These are phyloP conservation scores for Thelephora ganbajun DNA, from an alignment of 768 basidiomycete species.

Conservation along the genomic window DNA sequence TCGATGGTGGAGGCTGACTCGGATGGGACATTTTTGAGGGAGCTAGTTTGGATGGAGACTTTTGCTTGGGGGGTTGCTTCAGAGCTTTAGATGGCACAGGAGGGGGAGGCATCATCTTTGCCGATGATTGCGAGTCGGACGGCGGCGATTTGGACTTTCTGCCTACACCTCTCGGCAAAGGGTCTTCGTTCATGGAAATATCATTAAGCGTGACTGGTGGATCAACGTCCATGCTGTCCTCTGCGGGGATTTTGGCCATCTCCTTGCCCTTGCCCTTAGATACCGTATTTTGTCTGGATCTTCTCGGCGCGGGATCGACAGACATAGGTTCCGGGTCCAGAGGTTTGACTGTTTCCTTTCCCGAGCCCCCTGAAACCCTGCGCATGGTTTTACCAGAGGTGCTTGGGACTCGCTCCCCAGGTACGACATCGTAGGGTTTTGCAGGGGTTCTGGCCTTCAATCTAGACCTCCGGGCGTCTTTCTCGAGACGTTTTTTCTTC, in stretches of 20 bases:
- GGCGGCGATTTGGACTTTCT: background rate
- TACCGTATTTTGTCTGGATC: background rate
- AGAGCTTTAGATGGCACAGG: background rate
- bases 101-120: background rate
- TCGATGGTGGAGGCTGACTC: background rate
- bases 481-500: background rate
- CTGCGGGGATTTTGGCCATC: background rate
- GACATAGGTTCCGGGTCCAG: background rate
- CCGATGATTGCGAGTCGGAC: background rate
- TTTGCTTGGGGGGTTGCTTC: too few relatives aligned
- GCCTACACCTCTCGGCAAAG: background rate
- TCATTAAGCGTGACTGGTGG: background rate
- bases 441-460: background rate
- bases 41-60: too few relatives aligned
- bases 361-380: too few relatives aligned
- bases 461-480: background rate
- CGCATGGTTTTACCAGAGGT: too few relatives aligned
- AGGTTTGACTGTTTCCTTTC: background rate
- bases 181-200: background rate
- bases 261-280: background rate
- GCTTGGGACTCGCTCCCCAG: background rate
- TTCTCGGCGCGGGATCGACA: background rate
- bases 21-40: background rate
- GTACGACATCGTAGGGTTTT: background rate
- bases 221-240: background rate